Conservation (phyloP, 441 rosid species). For the Gossypium gossypioides region DNA sequence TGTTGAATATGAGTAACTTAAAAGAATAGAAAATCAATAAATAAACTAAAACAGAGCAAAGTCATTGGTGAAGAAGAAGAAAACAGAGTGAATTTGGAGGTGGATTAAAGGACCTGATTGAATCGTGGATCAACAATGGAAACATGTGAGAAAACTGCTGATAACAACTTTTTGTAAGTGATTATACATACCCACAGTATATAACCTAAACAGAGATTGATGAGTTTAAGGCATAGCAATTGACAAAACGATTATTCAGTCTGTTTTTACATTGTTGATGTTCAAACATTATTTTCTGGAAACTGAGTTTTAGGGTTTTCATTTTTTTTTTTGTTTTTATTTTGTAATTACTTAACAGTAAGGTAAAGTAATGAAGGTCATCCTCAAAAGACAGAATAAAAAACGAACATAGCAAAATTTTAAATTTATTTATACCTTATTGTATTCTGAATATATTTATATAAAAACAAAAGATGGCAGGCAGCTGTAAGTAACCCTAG, state of each 20-base stretch:
- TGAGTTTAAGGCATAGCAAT: neutral
- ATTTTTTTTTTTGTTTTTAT: neutral
- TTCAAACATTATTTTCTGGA: neutral
- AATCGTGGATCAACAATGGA: no score
- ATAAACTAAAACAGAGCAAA: neutral
- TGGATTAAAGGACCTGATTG: conserved; percentile 53
- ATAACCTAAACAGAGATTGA: no score
- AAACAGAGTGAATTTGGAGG: neutral
- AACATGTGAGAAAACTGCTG: no score
- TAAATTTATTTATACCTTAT: neutral
- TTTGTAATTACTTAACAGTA: neutral
- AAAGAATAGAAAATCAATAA: neutral
- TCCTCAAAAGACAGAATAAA: neutral
- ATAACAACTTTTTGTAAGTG: neutral
- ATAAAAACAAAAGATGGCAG: neutral
- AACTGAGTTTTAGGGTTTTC: neutral
- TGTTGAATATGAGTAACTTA: neutral
- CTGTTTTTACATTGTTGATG: neutral
- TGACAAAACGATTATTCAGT: neutral
- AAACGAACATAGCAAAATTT: neutral
- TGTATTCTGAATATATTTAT: no score
- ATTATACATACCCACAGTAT: no score
- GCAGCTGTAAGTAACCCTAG: neutral
- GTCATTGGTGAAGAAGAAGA: neutral
- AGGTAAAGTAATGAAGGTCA: neutral